A percentile compares a stretch with the other conserved stretches of the same genome.
Evolutionary conservation across 2,329 filamentous ascomycete species (phyloP).

Genomic region (Chaetomiaceae sp.): DNA sequence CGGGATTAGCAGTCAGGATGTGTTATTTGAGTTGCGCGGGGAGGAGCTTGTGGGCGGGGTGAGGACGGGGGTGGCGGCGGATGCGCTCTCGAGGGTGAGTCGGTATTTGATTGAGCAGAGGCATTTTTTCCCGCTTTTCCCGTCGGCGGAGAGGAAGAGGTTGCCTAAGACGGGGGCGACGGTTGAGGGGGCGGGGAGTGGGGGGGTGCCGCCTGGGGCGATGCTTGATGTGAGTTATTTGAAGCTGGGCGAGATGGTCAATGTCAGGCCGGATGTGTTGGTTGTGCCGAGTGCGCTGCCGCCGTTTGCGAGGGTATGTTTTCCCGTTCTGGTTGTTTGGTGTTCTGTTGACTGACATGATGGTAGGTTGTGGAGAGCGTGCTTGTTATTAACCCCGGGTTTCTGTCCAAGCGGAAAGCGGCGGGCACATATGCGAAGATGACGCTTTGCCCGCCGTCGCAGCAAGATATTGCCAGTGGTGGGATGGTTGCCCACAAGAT

Average conservation of each 20-base stretch:
- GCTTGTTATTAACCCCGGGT: conserved; percentile 84
- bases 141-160: conserved; percentile 65
- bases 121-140: conserved; percentile 87
- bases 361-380: conserved; percentile 82
- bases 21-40: conserved; percentile 73
- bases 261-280: conserved; percentile 78
- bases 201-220: conserved; percentile 63
- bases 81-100: conserved; percentile 66
- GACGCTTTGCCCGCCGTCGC: conserved; percentile 63
- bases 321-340: background rate
- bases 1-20: conserved; percentile 77
- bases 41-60: conserved; percentile 64
- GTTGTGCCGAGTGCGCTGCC: conserved; percentile 77
- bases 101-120: conserved; percentile 76
- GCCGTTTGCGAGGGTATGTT: conserved; percentile 75
- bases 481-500: conserved; percentile 67
- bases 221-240: conserved; percentile 79
- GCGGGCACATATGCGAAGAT: conserved; percentile 83
- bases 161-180: conserved; percentile 63
- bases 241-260: conserved; percentile 87
- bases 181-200: conserved; percentile 35
- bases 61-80: conserved; percentile 42
- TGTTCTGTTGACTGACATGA: conserved; percentile 5
- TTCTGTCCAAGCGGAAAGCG: conserved; percentile 75
- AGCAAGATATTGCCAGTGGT: conserved; percentile 52